These are phyloP conservation scores for Senecio squalidus DNA, from an alignment of 140 eudicot genomes.

Conservation along the genomic window DNA sequence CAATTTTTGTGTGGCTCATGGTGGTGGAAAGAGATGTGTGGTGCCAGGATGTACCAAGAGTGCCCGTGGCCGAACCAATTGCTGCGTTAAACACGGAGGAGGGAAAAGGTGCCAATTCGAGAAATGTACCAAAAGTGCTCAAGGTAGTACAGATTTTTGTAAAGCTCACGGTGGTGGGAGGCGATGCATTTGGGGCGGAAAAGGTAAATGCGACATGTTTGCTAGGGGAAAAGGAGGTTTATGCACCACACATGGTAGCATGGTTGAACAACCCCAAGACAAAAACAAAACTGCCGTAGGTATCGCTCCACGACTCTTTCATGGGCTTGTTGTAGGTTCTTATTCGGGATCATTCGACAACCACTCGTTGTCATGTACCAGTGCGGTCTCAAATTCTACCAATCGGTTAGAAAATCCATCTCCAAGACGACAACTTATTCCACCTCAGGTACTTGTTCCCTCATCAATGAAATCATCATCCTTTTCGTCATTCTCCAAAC, in stretches of 20 bases:
- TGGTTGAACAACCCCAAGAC: conserved; percentile 37
- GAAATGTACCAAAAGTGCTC: conserved; percentile 71
- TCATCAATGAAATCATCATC: conserved; percentile 66
- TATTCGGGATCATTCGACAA: conserved; percentile 26
- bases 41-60: conserved; percentile 75
- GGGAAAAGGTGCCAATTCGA: conserved; percentile 70
- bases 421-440: conserved; percentile 57
- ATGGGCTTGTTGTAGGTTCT: conserved; percentile 42
- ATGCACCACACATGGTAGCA: conserved; percentile 56
- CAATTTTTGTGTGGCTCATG: conserved; percentile 73
- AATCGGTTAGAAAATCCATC: conserved; percentile 32
- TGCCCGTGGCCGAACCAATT: conserved; percentile 79
- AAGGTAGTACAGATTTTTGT: conserved; percentile 87
- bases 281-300: conserved; percentile 30
- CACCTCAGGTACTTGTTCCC: conserved; percentile 86
- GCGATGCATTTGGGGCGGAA: conserved; percentile 62
- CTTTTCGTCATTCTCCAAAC: conserved; percentile 21
- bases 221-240: conserved; percentile 73
- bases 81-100: conserved; percentile 86
- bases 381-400: conserved; percentile 35
- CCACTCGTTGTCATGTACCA: conserved; percentile 39
- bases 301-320: conserved; percentile 54
- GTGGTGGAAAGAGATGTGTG: conserved; percentile 78
- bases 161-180: conserved; percentile 91
- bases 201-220: conserved; percentile 62